Percentiles rank a stretch among this genome's conserved stretches.
phyloP scores from a whole-genome alignment of 352 stramenopile genomes.

The Phytophthora aleatoria region DNA sequence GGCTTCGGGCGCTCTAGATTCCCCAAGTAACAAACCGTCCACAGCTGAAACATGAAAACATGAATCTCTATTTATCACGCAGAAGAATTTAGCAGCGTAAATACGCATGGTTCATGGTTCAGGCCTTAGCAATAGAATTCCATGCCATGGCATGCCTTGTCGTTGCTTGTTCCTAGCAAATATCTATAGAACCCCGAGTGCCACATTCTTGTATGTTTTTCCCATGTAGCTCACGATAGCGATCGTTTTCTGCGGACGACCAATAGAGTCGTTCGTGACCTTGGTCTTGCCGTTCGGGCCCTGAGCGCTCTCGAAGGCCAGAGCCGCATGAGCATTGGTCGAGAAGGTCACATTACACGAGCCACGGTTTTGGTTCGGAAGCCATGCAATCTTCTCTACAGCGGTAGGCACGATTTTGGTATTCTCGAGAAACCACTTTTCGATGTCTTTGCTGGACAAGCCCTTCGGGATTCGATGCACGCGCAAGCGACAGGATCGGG shows the following conservation, averaged over 20 bases:
- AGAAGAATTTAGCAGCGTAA: constrained; percentile 25
- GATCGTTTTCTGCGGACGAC: constrained; percentile 74
- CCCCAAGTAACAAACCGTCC: constrained; percentile 26
- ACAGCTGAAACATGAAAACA: constrained; percentile 38
- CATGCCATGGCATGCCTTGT: no score
- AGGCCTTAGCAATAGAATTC: no score
- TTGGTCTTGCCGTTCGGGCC: constrained; percentile 42
- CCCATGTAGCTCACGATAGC: constrained; percentile 58
- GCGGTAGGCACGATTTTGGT: constrained; percentile 65
- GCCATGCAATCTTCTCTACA: constrained; percentile 72
- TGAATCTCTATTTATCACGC: constrained; percentile 32
- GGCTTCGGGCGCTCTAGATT: constrained; percentile 1
- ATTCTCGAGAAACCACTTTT: constrained; percentile 70
- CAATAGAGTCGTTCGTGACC: constrained; percentile 61
- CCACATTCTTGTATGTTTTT: constrained; percentile 75
- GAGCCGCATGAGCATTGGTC: constrained; percentile 58
- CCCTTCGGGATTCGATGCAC: constrained; percentile 80
- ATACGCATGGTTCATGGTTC: constrained; percentile 6
- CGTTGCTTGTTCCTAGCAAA: constrained; percentile 15
- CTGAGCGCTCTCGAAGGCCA: constrained; percentile 68
- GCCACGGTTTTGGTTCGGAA: constrained; percentile 67
- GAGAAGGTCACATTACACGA: constrained; percentile 75
- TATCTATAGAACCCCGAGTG: constrained; percentile 47
- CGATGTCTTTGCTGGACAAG: constrained; percentile 63
- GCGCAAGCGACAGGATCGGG: constrained; percentile 67